A percentile compares a stretch with the other conserved stretches of the same genome.
phyloP scores from a whole-genome alignment of 2,329 filamentous ascomycete species.

The Paecilomyces dactylethromorphus region DNA sequence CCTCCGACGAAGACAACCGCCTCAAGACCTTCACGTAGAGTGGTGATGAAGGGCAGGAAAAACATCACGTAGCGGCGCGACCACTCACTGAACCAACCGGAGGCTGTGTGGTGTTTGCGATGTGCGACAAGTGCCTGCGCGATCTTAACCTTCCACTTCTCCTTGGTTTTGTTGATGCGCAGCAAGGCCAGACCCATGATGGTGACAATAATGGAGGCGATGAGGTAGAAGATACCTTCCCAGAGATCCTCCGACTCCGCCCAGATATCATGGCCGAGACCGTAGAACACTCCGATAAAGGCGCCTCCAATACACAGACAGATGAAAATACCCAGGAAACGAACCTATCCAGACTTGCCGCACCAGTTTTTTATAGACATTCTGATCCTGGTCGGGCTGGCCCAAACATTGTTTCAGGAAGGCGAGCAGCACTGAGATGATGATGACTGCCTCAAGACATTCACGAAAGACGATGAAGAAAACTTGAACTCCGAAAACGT shows the following conservation, averaged over 20 bases:
- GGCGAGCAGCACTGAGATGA: slow-evolving; percentile 78
- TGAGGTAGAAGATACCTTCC: slow-evolving; percentile 70
- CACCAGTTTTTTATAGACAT: slow-evolving; percentile 59
- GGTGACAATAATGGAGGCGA: slow-evolving; percentile 70
- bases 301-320: slow-evolving; percentile 60
- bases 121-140: slow-evolving; percentile 58
- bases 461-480: slow-evolving; percentile 92
- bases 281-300: slow-evolving; percentile 69
- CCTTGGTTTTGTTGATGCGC: slow-evolving; percentile 73
- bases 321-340: slow-evolving; percentile 53
- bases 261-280: slow-evolving; percentile 61
- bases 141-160: slow-evolving; percentile 83
- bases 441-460: slow-evolving; percentile 73
- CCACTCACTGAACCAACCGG: slow-evolving; percentile 47
- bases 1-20: slow-evolving; percentile 85
- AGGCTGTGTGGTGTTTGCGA: slow-evolving; percentile 34
- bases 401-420: slow-evolving; percentile 78
- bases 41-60: slow-evolving; percentile 75
- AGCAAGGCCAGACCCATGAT: slow-evolving; percentile 74
- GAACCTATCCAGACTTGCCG: slow-evolving; percentile 63
- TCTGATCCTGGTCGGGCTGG: slow-evolving; percentile 51
- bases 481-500: slow-evolving; percentile 40
- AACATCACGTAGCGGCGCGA: slow-evolving; percentile 74
- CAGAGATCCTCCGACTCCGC: slow-evolving; percentile 65
- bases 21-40: slow-evolving; percentile 80